Evolutionary conservation across 169 alveolate genomes (phyloP).

Genomic region (Perkinsus olseni): DNA sequence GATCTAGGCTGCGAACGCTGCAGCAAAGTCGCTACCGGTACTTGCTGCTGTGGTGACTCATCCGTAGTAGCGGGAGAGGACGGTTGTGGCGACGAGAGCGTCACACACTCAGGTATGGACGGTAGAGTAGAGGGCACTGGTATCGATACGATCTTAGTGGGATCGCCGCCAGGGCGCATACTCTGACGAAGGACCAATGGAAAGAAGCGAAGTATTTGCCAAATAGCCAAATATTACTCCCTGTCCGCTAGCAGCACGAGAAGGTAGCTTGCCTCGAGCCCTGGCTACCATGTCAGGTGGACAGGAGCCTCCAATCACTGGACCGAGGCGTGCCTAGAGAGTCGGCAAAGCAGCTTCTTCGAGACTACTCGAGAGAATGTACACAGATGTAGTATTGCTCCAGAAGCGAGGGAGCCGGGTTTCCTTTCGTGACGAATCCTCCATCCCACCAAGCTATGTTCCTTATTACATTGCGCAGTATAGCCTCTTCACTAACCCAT

Average conservation of each 20-base stretch:
- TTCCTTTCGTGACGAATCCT: background rate
- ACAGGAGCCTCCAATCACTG: background rate
- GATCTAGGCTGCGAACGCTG: background rate
- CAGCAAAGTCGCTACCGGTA: background rate
- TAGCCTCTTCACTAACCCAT: background rate
- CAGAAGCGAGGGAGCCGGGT: background rate
- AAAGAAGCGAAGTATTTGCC: background rate
- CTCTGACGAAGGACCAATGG: background rate
- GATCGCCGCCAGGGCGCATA: background rate
- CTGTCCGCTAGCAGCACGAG: background rate
- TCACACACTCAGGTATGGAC: background rate
- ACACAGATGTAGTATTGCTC: too few species aligned
- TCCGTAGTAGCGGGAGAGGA: background rate
- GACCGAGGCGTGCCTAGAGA: background rate
- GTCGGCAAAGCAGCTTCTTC: too few species aligned
- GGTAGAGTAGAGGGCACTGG: background rate
- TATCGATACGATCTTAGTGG: background rate
- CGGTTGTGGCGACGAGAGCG: background rate
- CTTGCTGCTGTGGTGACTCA: background rate
- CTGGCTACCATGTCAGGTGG: background rate
- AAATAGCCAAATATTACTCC: background rate
- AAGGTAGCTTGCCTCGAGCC: background rate
- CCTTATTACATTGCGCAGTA: background rate
- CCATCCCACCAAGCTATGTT: background rate
- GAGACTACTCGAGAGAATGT: too few species aligned